These are phyloP conservation scores for Thalia dealbata DNA, from an alignment of 176 grass and related monocot species.

Conservation along the genomic window DNA sequence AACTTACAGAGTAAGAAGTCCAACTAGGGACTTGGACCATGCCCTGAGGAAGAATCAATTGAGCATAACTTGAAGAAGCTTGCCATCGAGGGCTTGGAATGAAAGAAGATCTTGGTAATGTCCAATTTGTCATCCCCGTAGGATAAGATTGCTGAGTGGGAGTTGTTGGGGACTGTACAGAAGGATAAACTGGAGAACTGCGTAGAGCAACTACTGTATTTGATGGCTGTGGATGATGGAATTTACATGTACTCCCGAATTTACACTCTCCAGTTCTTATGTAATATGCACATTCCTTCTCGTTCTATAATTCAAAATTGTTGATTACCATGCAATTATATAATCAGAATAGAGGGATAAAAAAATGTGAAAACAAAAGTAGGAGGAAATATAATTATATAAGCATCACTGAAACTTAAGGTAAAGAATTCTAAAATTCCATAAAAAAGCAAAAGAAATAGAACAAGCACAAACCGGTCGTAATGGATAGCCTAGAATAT, in stretches of 20 bases:
- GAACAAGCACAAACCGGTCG: slow-evolving; percentile 46
- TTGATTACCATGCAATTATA: slow-evolving; percentile 14
- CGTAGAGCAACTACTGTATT: slow-evolving; percentile 49
- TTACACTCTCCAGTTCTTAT: slow-evolving; percentile 80
- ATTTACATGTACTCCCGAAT: slow-evolving; percentile 82
- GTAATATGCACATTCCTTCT: slow-evolving; percentile 85
- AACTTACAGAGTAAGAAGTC: slow-evolving; percentile 77
- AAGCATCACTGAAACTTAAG: background rate
- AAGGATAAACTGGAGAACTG: slow-evolving; percentile 56
- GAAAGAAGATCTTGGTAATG: slow-evolving; percentile 51
- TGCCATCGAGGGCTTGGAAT: slow-evolving; percentile 82
- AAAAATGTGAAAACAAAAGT: background rate
- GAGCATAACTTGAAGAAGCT: slow-evolving; percentile 74
- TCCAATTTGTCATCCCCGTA: slow-evolving; percentile 43
- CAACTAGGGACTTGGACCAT: slow-evolving; percentile 75
- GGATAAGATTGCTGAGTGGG: slow-evolving; percentile 52
- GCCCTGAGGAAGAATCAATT: slow-evolving; percentile 81
- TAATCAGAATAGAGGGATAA: background rate
- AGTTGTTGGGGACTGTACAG: slow-evolving; percentile 47
- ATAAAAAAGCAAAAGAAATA: slow-evolving; percentile 2
- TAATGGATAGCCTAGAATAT: slow-evolving; percentile 65
- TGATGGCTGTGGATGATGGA: slow-evolving; percentile 75
- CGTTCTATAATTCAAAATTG: slow-evolving; percentile 57
- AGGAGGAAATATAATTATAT: background rate
- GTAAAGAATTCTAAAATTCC: background rate